Evolutionary conservation across 1,284 basidiomycete genomes (phyloP).

Genomic region (Vanrija sp.): DNA sequence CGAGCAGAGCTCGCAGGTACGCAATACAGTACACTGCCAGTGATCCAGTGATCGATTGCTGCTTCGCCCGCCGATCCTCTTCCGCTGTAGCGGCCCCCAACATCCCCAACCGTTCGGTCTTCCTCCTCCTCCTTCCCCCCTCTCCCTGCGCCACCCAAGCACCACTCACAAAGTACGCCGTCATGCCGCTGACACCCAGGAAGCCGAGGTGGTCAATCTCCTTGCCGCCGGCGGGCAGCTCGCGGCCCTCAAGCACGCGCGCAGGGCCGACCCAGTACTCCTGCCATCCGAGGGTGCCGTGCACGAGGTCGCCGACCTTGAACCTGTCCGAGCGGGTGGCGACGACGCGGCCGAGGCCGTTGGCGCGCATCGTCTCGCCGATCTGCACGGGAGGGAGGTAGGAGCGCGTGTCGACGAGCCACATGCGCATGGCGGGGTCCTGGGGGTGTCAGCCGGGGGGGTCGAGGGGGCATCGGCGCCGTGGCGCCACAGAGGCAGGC

Average conservation of each 20-base stretch:
- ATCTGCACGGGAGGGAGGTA: conserved; percentile 64
- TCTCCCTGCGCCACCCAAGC: neutral
- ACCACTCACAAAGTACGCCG: conserved; percentile 69
- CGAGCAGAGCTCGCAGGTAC: too few species aligned
- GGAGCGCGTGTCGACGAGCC: conserved; percentile 64
- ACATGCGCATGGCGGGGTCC: conserved; percentile 83
- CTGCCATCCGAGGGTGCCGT: conserved; percentile 62
- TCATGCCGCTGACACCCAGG: conserved; percentile 71
- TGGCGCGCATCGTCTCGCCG: conserved; percentile 73
- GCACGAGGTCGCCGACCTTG: conserved; percentile 61
- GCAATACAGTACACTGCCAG: too few species aligned
- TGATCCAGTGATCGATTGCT: too few species aligned
- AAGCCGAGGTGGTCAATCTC: conserved; percentile 72
- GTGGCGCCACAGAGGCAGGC: too few species aligned
- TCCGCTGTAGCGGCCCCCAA: too few species aligned
- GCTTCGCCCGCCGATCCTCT: too few species aligned
- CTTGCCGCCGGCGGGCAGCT: conserved; percentile 57
- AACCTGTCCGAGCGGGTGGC: conserved; percentile 55
- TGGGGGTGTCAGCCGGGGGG: conserved; percentile 2
- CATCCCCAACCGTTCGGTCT: too few species aligned
- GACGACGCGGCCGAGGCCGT: conserved; percentile 66
- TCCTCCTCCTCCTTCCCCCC: too few species aligned
- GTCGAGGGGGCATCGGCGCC: too few species aligned
- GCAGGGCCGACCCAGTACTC: conserved; percentile 67
- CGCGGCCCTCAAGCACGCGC: conserved; percentile 55